Evolutionary conservation across 441 rosid species (phyloP), one percentile per base, ranked within the genome.

Genomic region (Francoa sonchifolia): DNA sequence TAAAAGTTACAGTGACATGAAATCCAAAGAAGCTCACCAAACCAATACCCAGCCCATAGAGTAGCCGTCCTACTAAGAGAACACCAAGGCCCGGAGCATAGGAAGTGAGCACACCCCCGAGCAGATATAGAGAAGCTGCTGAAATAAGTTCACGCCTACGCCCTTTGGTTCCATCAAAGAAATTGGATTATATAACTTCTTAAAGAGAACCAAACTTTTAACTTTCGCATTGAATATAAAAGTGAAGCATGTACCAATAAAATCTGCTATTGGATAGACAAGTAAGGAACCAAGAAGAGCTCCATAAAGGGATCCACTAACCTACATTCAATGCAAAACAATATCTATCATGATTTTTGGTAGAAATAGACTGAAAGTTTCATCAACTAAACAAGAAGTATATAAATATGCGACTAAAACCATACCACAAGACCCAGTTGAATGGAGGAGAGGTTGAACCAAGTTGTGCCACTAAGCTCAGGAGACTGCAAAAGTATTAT

Each of bases 231-330:
- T n/a, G n/a, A n/a, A n/a, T n/a, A n/a, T n/a, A n/a, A n/a, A 56
- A 47, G 37, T 0, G 42, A 56, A 41, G 26, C 49, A 58, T 34
- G 59, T 72, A 74, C 98, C 98, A 19, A 85, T 80, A 63, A 85
- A 82, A 63, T 89, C 96, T 28, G 96, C 75, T 59, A 79, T 59
- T 25, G 94, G 92, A 58, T 82, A 89, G 56, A 71, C 94, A 39
- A 82, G 74, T 53, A 78, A 49, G 48, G 96, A 89, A 39, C 98
- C 92, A 54, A 82, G 63, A 61, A 89, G 92, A 27, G 98, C 96
- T 58, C 97, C 97, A 57, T 89, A 89, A 13, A 89, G 86, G 29
- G 97, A 84, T 46, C 95, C 94, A 45, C 97, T 89, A 45, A 89
- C 97, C 95, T 89, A 69, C 52, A 75, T 28, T 22, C 43, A n/a